phyloP scores from a whole-genome alignment of 2,329 filamentous ascomycete genomes.

The Phoma herbarum region DNA sequence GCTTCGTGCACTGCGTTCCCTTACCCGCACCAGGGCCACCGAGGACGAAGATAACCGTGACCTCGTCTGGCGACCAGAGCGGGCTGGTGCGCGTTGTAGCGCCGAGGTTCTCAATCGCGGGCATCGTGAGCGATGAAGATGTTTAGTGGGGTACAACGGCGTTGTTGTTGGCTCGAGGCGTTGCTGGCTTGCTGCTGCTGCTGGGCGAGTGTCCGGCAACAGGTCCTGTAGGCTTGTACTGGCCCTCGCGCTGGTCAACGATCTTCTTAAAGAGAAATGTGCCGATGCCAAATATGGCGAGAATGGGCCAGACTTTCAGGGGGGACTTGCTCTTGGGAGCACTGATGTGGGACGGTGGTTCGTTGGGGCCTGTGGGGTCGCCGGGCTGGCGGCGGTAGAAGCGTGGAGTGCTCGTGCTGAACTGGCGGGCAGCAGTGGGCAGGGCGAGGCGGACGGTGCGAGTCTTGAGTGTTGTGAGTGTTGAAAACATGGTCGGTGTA shows the following conservation, averaged over 20 bases:
- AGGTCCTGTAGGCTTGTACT: constrained; percentile 42
- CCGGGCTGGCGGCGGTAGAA: constrained; percentile 47
- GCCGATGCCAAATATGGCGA: constrained; percentile 58
- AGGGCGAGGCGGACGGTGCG: constrained; percentile 23
- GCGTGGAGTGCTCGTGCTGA: constrained; percentile 34
- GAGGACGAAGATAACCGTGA: constrained; percentile 96
- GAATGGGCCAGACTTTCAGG: constrained; percentile 55
- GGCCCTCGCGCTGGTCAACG: constrained; percentile 55
- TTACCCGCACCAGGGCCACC: constrained; percentile 96
- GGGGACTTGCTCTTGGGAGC: constrained; percentile 51
- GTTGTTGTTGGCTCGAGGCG: constrained; percentile 21
- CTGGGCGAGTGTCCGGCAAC: constrained; percentile 46
- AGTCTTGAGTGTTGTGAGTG: constrained; percentile 30
- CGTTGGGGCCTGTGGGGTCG: constrained; percentile 52
- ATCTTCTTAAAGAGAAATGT: constrained; percentile 58
- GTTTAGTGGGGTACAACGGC: constrained; percentile 39
- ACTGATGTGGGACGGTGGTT: constrained; percentile 43
- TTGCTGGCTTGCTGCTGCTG: constrained; percentile 28
- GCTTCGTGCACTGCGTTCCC: constrained; percentile 90
- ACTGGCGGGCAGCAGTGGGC: constrained; percentile 30
- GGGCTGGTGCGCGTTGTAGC: constrained; percentile 64
- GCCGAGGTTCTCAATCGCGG: constrained; percentile 52
- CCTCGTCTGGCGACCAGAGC: constrained; percentile 76
- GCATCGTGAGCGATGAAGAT: constrained; percentile 38
- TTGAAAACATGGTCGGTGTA: constrained; percentile 42